Percentiles rank a stretch among this genome's conserved stretches.
phyloP scores from a whole-genome alignment of 164 flowering plant species.

The Platanus orientalis region DNA sequence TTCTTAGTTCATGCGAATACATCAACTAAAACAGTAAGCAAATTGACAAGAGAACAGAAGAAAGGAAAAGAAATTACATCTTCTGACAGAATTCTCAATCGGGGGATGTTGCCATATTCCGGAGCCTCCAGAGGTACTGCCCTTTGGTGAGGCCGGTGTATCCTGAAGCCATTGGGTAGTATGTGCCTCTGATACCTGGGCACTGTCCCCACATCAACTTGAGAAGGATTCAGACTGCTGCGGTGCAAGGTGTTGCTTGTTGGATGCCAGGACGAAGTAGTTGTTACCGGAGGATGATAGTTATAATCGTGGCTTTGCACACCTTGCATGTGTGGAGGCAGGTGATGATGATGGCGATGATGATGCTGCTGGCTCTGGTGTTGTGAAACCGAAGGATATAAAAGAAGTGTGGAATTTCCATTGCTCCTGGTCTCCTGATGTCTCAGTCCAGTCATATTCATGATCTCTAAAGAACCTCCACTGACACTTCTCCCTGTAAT shows the following conservation, averaged over 20 bases:
- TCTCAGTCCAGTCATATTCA: constrained; percentile 31
- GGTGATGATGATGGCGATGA: constrained; percentile 27
- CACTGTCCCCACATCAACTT: constrained; percentile 30
- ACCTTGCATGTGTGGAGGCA: not conserved
- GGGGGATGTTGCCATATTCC: constrained; percentile 40
- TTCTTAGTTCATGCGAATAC: not conserved
- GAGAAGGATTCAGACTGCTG: no score
- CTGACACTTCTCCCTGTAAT: constrained; percentile 34
- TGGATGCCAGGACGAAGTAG: no score
- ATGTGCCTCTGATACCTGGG: constrained; percentile 36
- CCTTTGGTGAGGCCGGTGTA: constrained; percentile 38
- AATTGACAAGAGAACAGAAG: not conserved
- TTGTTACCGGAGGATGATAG: no score
- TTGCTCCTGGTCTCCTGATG: constrained; percentile 35
- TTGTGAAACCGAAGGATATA: constrained; percentile 30
- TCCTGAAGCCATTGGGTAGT: constrained; percentile 43
- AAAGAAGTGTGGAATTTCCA: constrained; percentile 36
- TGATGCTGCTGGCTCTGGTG: constrained; percentile 15
- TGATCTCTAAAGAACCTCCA: constrained; percentile 42
- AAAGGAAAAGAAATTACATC: constrained; percentile 41
- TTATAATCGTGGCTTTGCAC: no score
- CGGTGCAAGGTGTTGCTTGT: no score
- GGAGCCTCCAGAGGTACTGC: constrained; percentile 32
- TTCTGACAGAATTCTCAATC: constrained; percentile 48
- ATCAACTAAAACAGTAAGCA: no score